These are phyloP conservation scores for Coelastrella sp. DNA, from an alignment of 139 green algal species.

Conservation along the genomic window DNA sequence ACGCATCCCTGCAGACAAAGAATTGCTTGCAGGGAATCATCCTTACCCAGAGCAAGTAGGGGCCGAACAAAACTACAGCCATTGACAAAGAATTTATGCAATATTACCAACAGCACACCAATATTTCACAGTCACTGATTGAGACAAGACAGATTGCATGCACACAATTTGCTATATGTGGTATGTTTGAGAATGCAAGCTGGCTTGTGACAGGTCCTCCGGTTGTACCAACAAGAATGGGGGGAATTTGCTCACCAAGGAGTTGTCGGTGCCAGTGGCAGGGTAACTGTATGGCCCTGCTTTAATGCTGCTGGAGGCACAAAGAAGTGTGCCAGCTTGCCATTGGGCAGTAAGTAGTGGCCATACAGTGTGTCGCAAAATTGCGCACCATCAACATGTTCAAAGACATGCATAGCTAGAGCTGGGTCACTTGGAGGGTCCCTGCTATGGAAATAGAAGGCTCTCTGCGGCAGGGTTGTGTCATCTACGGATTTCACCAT, in stretches of 20 bases:
- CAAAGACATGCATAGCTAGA: slow-evolving; percentile 44
- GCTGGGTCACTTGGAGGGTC: slow-evolving; percentile 3
- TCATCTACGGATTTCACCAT: slow-evolving; percentile 1
- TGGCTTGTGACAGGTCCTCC: neutral
- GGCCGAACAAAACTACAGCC: too few species aligned
- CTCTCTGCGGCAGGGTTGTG: neutral
- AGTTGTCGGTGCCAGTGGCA: neutral
- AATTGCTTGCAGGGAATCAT: too few species aligned
- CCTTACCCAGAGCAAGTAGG: too few species aligned
- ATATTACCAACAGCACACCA: too few species aligned
- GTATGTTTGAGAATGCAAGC: too few species aligned
- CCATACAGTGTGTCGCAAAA: slow-evolving; percentile 46
- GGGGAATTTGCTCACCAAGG: neutral
- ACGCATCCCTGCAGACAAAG: neutral
- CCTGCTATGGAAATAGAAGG: slow-evolving; percentile 7
- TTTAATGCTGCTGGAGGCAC: slow-evolving; percentile 19
- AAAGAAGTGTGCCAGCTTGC: slow-evolving; percentile 47
- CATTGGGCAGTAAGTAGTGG: slow-evolving; percentile 45
- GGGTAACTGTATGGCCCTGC: neutral
- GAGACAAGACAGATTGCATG: too few species aligned
- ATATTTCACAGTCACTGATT: too few species aligned
- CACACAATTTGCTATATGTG: too few species aligned
- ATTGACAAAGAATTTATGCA: too few species aligned
- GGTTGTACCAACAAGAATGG: neutral
- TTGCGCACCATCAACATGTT: slow-evolving; percentile 43